Evolutionary conservation across 345 rosid species (phyloP).

Genomic region (Gossypium bickii): DNA sequence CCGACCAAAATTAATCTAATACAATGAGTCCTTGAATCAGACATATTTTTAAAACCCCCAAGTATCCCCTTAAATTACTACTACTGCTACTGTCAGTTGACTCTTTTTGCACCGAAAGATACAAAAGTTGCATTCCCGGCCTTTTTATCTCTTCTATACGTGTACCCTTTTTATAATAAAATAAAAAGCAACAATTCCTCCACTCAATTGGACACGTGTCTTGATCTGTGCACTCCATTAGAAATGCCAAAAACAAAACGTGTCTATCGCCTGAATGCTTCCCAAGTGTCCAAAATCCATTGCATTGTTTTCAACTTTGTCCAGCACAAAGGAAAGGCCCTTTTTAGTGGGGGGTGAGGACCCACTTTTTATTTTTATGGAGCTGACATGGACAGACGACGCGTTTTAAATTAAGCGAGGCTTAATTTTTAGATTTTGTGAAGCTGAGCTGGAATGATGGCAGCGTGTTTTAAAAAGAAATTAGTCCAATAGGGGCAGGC

Average conservation of each 20-base stretch:
- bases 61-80: conserved; percentile 1
- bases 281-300: too few species aligned
- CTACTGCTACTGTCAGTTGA: background rate
- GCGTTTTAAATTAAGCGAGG: background rate
- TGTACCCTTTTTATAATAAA: background rate
- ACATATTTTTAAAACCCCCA: background rate
- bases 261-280: too few species aligned
- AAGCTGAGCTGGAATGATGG: background rate
- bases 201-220: background rate
- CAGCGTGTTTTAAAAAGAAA: background rate
- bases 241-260: too few species aligned
- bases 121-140: background rate
- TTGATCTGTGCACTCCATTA: too few species aligned
- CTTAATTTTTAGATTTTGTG: background rate
- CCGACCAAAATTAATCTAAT: background rate
- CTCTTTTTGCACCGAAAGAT: conserved; percentile 5
- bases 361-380: background rate
- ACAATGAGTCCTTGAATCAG: too few species aligned
- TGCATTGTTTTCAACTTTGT: too few species aligned
- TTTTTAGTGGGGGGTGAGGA: background rate
- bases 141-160: background rate
- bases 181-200: background rate
- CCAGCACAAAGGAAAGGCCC: too few species aligned
- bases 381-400: background rate
- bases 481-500: background rate